Conservation (phyloP, 2,329 filamentous ascomycete species). For the Didymellaceae sp. region DNA sequence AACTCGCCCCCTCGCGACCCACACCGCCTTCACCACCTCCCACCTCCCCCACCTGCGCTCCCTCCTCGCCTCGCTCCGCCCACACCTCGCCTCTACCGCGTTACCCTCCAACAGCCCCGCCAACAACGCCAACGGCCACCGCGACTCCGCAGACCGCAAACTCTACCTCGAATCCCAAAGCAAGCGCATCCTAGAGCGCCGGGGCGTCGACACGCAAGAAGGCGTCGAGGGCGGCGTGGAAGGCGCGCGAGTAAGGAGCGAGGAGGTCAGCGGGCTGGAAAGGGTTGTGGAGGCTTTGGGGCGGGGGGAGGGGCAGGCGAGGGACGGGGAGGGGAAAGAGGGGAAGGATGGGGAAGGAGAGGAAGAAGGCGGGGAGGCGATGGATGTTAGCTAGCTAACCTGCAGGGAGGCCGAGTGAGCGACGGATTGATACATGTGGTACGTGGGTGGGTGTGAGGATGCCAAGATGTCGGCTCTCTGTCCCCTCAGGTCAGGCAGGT, state of each 20-base stretch:
- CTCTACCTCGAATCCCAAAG: constrained; percentile 86
- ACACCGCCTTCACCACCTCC: constrained; percentile 77
- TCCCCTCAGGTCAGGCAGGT: too few species aligned
- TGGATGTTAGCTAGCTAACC: constrained; percentile 29
- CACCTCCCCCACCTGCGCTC: constrained; percentile 81
- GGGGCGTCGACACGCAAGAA: constrained; percentile 65
- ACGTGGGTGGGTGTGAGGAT: too few species aligned
- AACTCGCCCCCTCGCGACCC: constrained; percentile 66
- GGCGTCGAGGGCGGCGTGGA: constrained; percentile 44
- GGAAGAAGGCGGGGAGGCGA: constrained; percentile 23
- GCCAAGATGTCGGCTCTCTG: too few species aligned
- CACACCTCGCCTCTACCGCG: constrained; percentile 61
- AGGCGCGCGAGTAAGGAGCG: constrained; percentile 28
- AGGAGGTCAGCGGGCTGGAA: constrained; percentile 43
- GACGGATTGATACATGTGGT: too few species aligned
- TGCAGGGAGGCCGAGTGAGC: not conserved
- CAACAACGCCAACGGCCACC: constrained; percentile 32
- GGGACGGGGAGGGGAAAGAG: not conserved
- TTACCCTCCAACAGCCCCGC: constrained; percentile 20
- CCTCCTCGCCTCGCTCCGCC: constrained; percentile 71
- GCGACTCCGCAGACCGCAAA: constrained; percentile 68
- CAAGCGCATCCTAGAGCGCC: constrained; percentile 75
- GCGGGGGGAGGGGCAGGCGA: constrained; percentile 1
- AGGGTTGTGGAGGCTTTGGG: constrained; percentile 29
- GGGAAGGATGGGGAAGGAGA: not conserved